Conservation (phyloP, 2,329 filamentous ascomycete species). For the Scopulariopsis brevicaulis region DNA sequence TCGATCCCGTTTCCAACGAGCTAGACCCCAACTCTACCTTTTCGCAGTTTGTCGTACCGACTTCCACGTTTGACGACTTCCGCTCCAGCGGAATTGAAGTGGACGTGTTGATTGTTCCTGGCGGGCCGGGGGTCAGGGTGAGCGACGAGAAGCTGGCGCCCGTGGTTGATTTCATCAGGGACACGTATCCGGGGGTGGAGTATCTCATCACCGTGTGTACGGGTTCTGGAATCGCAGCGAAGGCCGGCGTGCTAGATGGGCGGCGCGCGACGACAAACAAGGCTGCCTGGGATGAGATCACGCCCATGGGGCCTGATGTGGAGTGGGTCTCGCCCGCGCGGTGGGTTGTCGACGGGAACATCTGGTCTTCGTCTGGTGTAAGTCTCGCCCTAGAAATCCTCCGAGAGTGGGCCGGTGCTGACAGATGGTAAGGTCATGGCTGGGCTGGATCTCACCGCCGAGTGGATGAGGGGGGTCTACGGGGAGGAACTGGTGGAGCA, state of each 20-base stretch:
- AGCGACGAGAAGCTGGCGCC: constrained; percentile 17
- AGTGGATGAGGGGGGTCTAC: neutral
- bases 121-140: constrained; percentile 38
- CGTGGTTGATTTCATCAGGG: constrained; percentile 28
- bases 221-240: constrained; percentile 45
- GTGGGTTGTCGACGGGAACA: constrained; percentile 54
- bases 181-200: constrained; percentile 32
- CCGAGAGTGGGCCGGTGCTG: neutral
- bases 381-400: neutral
- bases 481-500: neutral
- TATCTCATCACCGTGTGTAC: constrained; percentile 57
- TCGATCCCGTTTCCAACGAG: constrained; percentile 22
- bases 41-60: constrained; percentile 23
- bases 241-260: constrained; percentile 48
- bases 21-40: constrained; percentile 24
- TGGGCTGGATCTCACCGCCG: neutral
- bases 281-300: constrained; percentile 36
- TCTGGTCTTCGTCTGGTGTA: constrained; percentile 53
- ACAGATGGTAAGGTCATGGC: neutral
- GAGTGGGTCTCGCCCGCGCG: constrained; percentile 50
- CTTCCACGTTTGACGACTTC: constrained; percentile 38
- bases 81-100: constrained; percentile 34
- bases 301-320: constrained; percentile 33
- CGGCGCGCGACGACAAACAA: constrained; percentile 58
- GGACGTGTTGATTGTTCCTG: constrained; percentile 56